These are phyloP conservation scores for Cladosporium sp. DNA, from an alignment of 2,329 filamentous ascomycete genomes.

Conservation along the genomic window DNA sequence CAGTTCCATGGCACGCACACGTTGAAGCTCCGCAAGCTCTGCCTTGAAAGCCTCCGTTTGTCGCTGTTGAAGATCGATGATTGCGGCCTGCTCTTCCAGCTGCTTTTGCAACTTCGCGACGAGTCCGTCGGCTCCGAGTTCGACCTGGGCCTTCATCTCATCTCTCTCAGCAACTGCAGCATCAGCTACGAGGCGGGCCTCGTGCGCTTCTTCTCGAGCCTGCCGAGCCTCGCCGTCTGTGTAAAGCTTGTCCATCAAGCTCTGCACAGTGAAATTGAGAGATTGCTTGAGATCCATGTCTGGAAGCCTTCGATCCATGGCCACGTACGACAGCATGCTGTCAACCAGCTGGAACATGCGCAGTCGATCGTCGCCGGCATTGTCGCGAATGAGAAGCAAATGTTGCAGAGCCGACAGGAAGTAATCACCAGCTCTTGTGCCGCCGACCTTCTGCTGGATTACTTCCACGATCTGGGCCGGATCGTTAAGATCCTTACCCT, in stretches of 20 bases:
- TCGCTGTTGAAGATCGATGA: constrained; percentile 81
- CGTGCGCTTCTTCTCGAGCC: constrained; percentile 83
- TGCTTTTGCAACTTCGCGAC: constrained; percentile 90
- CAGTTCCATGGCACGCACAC: constrained; percentile 78
- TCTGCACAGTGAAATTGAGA: constrained; percentile 95
- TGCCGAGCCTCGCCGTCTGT: constrained; percentile 92
- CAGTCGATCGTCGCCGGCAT: constrained; percentile 83
- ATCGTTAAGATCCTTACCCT: constrained; percentile 86
- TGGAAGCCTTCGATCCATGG: constrained; percentile 90
- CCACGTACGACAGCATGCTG: constrained; percentile 97
- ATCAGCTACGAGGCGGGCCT: constrained; percentile 87
- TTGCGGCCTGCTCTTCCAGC: constrained; percentile 82
- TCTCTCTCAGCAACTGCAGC: constrained; percentile 93
- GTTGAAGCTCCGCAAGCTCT: constrained; percentile 80
- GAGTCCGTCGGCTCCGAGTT: constrained; percentile 85
- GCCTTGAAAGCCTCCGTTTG: constrained; percentile 84
- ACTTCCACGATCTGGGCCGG: constrained; percentile 90
- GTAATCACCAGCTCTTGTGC: constrained; percentile 85
- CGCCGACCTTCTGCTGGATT: constrained; percentile 76
- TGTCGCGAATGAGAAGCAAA: constrained; percentile 83
- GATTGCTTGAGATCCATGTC: constrained; percentile 98
- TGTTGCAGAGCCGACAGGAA: constrained; percentile 95
- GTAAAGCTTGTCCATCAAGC: constrained; percentile 86
- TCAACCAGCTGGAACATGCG: constrained; percentile 97
- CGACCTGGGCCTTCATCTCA: constrained; percentile 83